These are phyloP conservation scores for Actinidia arguta DNA, from an alignment of 179 eudicot species.

Conservation along the genomic window DNA sequence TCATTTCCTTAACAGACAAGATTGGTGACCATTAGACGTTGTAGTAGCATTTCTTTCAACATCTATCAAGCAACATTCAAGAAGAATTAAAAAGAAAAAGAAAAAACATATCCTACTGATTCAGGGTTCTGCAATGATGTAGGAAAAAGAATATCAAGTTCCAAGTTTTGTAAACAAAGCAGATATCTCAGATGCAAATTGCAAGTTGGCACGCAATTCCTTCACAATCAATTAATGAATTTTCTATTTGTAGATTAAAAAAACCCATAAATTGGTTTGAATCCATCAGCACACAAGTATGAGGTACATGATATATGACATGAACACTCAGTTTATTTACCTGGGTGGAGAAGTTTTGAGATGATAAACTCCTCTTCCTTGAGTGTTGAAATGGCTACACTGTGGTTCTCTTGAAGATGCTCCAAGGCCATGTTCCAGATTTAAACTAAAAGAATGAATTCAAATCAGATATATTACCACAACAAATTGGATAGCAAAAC, in stretches of 20 bases:
- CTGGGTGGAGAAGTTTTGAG: slow-evolving; percentile 66
- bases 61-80: background rate
- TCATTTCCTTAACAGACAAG: background rate
- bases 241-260: slow-evolving; percentile 50
- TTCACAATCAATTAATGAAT: slow-evolving; percentile 59
- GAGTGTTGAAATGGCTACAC: slow-evolving; percentile 43
- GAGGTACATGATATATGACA: background rate
- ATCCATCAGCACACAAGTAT: background rate
- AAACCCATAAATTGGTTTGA: slow-evolving; percentile 5
- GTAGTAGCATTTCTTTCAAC: background rate
- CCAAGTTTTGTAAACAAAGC: slow-evolving; percentile 65
- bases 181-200: slow-evolving; percentile 69
- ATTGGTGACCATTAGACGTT: background rate
- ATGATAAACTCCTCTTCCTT: slow-evolving; percentile 69
- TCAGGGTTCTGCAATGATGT: background rate
- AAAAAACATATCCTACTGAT: background rate
- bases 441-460: slow-evolving; percentile 42
- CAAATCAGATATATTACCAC: background rate
- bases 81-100: background rate
- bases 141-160: slow-evolving; percentile 18
- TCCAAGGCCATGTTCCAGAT: slow-evolving; percentile 55
- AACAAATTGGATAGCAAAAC: slow-evolving; percentile 4
- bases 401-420: slow-evolving; percentile 66
- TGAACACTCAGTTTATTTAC: slow-evolving; percentile 29
- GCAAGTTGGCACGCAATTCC: slow-evolving; percentile 65